Conservation (phyloP, 148 eudicot genomes). For the Chenopodium suecicum region DNA sequence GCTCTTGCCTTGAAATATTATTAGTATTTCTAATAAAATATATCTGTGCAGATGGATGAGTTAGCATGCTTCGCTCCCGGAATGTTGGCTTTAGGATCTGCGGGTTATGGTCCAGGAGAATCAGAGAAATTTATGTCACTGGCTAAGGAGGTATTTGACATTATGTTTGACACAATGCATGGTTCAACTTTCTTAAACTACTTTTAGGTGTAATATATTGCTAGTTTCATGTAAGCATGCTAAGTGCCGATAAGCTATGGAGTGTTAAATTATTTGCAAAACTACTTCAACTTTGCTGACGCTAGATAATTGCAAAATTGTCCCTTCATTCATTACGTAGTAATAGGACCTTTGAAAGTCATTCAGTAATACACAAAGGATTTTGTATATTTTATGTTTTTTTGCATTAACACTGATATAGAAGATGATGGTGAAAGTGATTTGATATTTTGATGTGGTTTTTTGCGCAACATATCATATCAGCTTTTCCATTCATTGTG, state of each 20-base stretch:
- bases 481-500: not conserved
- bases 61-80: slow-evolving; percentile 99
- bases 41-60: slow-evolving; percentile 89
- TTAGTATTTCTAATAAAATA: not conserved
- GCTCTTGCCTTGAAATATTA: slow-evolving; percentile 8
- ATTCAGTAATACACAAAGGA: not conserved
- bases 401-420: not conserved
- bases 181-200: not conserved
- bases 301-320: not conserved
- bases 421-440: not conserved
- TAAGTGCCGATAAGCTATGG: not conserved
- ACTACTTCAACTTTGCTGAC: not conserved
- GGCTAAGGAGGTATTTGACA: slow-evolving; percentile 80
- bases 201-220: not conserved
- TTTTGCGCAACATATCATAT: too few relatives aligned
- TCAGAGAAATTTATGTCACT: slow-evolving; percentile 64
- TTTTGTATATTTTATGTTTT: too few relatives aligned
- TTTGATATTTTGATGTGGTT: too few relatives aligned
- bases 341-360: not conserved
- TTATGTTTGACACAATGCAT: not conserved
- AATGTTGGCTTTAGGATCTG: slow-evolving; percentile 88
- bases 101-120: slow-evolving; percentile 76
- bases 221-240: not conserved
- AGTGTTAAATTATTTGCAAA: not conserved
- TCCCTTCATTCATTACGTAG: not conserved